These are phyloP conservation scores for Boletellus ananas DNA, from an alignment of 768 basidiomycete genomes.

Conservation along the genomic window DNA sequence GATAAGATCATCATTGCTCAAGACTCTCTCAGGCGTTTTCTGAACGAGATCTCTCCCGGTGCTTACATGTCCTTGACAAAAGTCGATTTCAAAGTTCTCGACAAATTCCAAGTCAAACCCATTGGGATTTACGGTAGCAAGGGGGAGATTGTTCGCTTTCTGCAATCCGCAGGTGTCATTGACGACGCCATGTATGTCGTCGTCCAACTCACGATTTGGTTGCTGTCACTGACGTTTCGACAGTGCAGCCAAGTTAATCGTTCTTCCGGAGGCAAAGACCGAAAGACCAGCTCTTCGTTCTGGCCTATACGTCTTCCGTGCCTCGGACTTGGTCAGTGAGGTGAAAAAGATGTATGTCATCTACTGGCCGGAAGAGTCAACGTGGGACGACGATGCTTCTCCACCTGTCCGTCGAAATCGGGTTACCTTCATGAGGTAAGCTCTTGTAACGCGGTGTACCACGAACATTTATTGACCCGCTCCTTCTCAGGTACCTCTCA, in stretches of 20 bases:
- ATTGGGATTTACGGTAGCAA: conserved; percentile 57
- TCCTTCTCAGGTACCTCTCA: conserved; percentile 50
- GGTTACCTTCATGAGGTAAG: conserved; percentile 57
- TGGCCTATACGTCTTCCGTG: conserved; percentile 47
- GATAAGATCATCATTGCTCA: conserved; percentile 63
- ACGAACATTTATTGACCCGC: neutral
- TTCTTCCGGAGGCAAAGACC: neutral
- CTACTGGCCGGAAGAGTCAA: conserved; percentile 61
- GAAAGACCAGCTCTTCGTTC: conserved; percentile 37
- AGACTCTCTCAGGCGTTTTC: conserved; percentile 44
- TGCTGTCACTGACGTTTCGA: neutral
- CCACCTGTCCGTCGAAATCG: conserved; percentile 49
- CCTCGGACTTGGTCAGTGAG: conserved; percentile 1
- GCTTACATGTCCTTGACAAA: conserved; percentile 53
- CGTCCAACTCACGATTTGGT: neutral
- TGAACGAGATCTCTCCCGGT: conserved; percentile 47
- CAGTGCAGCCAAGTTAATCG: conserved; percentile 14
- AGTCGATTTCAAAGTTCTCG: conserved; percentile 54
- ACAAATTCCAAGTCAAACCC: conserved; percentile 42
- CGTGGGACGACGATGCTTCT: conserved; percentile 51
- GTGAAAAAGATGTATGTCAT: conserved; percentile 40
- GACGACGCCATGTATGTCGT: conserved; percentile 39
- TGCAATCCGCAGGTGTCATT: conserved; percentile 37
- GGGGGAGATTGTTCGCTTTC: conserved; percentile 45
- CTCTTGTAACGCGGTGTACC: neutral